Base-by-base conservation (phyloP, 1,284 basidiomycete genomes). In the Moesziomyces aphidis region DNA sequence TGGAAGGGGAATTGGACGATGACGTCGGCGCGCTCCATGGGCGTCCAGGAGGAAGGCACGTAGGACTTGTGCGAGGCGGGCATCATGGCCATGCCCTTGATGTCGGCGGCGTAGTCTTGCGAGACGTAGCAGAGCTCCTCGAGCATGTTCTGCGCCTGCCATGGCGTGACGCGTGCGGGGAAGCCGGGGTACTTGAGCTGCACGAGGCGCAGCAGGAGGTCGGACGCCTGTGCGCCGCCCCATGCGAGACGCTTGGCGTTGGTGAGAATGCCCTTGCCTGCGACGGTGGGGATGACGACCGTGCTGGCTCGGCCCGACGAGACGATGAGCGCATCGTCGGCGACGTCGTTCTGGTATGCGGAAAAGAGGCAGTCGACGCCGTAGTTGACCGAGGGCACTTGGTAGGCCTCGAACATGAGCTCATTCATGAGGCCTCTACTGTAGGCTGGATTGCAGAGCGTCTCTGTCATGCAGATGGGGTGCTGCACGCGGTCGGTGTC, bases 131-230 rank as follows among this genome's bases (percentile, higher is more conserved):
- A 95, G 75, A 94, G 91, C 61, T 91, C 92, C 73, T 92, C 92
- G 42, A 94, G 87, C 90, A 98, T 94, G 89, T 93, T 94, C 91
- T 87, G 87, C 5, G 89, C 87, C 79, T 90, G 89, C 42, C 85
- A 83, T 5, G 83, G 74, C 0, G 88, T 88, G 47, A 90, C 87
- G 42, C 88, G 86, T 15, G 87, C 85, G 0, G 89, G 89, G 77
- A 99, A 99, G 47, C 89, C 92, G 17, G 97, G 93, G 82, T 99
- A 98, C 85, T 99, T 99, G 60, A 99, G 89, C 84, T 98, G 95
- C 42, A 95, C 90, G 8, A 96, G 89, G 80, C 95, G 95, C 60
- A 97, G 89, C 52, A 99, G 88, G 77, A 97, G 92, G 51, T 99
- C 96, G 0, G 93, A 90, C 0, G 94, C 91, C 80, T 97, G 95